phyloP scores from a whole-genome alignment of 805 yeast species.

The Nakazawaea peltata region DNA sequence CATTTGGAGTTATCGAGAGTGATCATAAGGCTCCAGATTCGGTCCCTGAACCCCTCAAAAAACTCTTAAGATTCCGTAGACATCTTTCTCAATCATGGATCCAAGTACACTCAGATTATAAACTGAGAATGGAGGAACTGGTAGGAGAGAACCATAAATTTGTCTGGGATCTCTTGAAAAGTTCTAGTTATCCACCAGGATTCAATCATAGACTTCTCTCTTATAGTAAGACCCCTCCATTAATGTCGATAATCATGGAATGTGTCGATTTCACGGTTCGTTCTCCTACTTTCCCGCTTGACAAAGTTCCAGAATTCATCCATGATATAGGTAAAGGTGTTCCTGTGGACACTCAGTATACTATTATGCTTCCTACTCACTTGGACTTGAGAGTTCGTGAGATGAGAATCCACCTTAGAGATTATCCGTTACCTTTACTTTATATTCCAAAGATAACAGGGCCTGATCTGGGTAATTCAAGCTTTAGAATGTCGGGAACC shows the following conservation, averaged over 20 bases:
- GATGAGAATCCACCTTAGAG: slow-evolving; percentile 64
- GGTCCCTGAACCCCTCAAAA: slow-evolving; percentile 10
- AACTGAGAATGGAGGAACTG: slow-evolving; percentile 29
- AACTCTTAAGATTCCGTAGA: slow-evolving; percentile 14
- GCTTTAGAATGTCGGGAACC: slow-evolving; percentile 44
- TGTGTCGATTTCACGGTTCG: slow-evolving; percentile 39
- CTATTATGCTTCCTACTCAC: slow-evolving; percentile 59
- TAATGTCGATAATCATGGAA: slow-evolving; percentile 42
- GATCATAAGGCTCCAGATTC: not conserved
- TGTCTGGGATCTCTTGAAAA: slow-evolving; percentile 32
- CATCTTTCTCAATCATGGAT: slow-evolving; percentile 58
- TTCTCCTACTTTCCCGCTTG: slow-evolving; percentile 43
- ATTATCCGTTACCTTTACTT: slow-evolving; percentile 78
- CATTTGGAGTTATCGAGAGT: too few relatives aligned
- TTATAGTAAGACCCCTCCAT: slow-evolving; percentile 39
- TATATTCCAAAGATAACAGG: slow-evolving; percentile 54
- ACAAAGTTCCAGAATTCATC: slow-evolving; percentile 52
- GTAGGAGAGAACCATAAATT: slow-evolving; percentile 30
- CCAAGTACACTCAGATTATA: slow-evolving; percentile 44
- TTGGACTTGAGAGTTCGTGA: slow-evolving; percentile 52
- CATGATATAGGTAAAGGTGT: slow-evolving; percentile 74
- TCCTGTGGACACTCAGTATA: slow-evolving; percentile 62
- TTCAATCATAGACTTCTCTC: slow-evolving; percentile 39
- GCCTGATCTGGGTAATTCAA: slow-evolving; percentile 17
- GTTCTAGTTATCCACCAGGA: slow-evolving; percentile 25